phyloP scores from a whole-genome alignment of 106 monocot genomes.

The Apostasia ramifera region DNA sequence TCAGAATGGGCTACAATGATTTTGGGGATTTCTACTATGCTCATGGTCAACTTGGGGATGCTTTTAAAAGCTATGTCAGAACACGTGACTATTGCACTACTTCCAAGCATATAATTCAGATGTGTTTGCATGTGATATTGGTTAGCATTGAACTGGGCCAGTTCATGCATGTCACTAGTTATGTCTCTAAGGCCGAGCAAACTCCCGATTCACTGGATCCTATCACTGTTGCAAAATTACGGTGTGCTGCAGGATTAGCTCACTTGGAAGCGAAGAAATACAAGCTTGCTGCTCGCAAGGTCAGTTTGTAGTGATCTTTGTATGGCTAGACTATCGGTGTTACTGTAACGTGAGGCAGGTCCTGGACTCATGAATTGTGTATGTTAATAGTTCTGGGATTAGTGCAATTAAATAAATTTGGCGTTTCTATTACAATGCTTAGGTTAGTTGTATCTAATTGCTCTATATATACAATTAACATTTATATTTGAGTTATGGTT shows the following conservation, averaged over 20 bases:
- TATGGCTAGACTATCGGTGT: not conserved
- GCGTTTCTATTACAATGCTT: no score
- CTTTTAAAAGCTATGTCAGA: constrained; percentile 84
- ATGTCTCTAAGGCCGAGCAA: constrained; percentile 92
- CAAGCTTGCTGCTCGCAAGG: constrained; percentile 95
- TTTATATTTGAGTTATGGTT: no score
- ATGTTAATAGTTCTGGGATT: no score
- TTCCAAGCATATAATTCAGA: constrained; percentile 90
- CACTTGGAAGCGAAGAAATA: constrained; percentile 82
- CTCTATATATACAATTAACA: no score
- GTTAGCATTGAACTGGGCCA: constrained; percentile 94
- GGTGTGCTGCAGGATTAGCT: constrained; percentile 84
- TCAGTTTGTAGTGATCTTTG: constrained; percentile 18
- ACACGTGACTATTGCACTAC: constrained; percentile 97
- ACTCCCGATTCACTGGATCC: constrained; percentile 58
- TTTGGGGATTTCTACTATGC: constrained; percentile 89
- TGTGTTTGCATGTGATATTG: constrained; percentile 90
- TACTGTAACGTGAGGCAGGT: no score
- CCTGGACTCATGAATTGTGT: no score
- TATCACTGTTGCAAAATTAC: constrained; percentile 59
- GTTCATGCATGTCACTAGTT: constrained; percentile 83
- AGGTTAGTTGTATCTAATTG: no score
- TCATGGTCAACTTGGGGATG: constrained; percentile 81
- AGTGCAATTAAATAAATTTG: no score
- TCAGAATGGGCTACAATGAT: constrained; percentile 98